Evolutionary conservation across 2,329 filamentous ascomycete genomes (phyloP).

Genomic region (Fusarium continuum): DNA sequence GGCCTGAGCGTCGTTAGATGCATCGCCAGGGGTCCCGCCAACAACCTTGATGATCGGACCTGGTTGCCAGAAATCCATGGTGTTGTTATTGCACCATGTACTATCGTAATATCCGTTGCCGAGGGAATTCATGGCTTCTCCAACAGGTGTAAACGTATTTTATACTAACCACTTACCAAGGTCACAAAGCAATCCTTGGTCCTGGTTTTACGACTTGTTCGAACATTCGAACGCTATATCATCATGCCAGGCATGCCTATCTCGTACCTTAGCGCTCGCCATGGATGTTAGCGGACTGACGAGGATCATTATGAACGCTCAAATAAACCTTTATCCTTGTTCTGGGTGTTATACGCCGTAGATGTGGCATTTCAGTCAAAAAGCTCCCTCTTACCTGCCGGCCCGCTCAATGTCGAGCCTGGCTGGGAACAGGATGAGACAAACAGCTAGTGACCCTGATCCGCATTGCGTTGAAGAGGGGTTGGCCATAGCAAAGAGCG

Average conservation of each 20-base stretch:
- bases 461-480: slow-evolving; percentile 22
- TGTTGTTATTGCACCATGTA: neutral
- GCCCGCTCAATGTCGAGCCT: slow-evolving; percentile 3
- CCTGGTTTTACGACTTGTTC: neutral
- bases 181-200: neutral
- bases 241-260: no score
- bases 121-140: neutral
- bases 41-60: slow-evolving; percentile 34
- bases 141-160: neutral
- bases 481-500: neutral
- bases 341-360: neutral
- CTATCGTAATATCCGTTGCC: neutral
- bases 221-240: no score
- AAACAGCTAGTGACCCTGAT: slow-evolving; percentile 25
- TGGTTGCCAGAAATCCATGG: neutral
- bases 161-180: neutral
- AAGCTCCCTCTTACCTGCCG: neutral
- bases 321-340: neutral
- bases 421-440: slow-evolving; percentile 30
- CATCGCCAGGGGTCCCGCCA: slow-evolving; percentile 23
- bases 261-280: neutral
- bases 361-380: neutral
- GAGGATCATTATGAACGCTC: neutral
- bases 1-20: slow-evolving; percentile 30
- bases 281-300: neutral